A percentile compares a stretch with the other conserved stretches of the same genome.
These are phyloP conservation scores for Emmonsiellopsis sp. DNA, from an alignment of 2,329 filamentous ascomycete species.

Conservation along the genomic window DNA sequence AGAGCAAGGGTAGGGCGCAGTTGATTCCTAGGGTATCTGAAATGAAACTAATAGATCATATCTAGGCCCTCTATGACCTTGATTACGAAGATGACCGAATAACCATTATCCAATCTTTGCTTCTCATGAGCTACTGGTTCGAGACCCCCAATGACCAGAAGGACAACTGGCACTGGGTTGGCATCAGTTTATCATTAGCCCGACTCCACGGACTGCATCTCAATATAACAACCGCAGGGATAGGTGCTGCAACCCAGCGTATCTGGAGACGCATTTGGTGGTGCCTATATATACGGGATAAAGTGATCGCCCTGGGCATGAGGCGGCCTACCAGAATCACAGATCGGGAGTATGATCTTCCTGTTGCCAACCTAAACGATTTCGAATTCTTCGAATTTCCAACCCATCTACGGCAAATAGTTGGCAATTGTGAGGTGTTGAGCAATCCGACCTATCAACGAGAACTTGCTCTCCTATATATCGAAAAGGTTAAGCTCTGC, in stretches of 20 bases:
- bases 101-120: conserved; percentile 73
- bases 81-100: conserved; percentile 89
- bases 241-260: conserved; percentile 63
- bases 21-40: background rate
- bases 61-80: conserved; percentile 71
- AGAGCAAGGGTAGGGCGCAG: conserved; percentile 61
- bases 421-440: conserved; percentile 59
- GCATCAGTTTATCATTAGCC: conserved; percentile 81
- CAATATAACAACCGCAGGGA: conserved; percentile 67
- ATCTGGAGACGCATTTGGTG: conserved; percentile 97
- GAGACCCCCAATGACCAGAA: conserved; percentile 95
- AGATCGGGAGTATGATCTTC: conserved; percentile 85
- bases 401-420: conserved; percentile 58
- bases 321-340: conserved; percentile 84
- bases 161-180: conserved; percentile 99
- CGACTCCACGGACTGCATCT: conserved; percentile 90
- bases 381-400: conserved; percentile 68
- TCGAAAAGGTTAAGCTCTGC: conserved; percentile 83
- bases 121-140: conserved; percentile 96
- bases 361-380: conserved; percentile 77
- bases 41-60: conserved; percentile 7
- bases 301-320: conserved; percentile 88
- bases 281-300: conserved; percentile 93
- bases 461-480: conserved; percentile 76
- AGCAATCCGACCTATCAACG: conserved; percentile 64